These are phyloP conservation scores for Pleurotus platypus DNA, from an alignment of 768 basidiomycete species.

Conservation along the genomic window DNA sequence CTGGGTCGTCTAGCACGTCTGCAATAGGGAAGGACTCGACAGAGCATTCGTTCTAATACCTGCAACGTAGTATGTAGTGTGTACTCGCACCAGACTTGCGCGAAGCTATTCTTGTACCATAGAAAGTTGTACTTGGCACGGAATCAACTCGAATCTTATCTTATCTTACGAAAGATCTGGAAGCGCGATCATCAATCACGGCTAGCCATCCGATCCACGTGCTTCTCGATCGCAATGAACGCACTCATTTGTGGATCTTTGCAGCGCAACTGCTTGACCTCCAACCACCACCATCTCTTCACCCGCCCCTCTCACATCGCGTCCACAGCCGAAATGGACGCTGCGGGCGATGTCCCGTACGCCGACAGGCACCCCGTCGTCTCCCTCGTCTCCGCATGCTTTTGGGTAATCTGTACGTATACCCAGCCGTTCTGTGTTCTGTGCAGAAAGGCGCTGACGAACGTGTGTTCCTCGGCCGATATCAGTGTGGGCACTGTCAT, in stretches of 20 bases:
- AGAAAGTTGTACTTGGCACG: not conserved
- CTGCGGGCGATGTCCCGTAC: conserved; percentile 28
- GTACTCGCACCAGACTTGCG: not conserved
- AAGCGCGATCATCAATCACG: not conserved
- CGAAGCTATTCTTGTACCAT: not conserved
- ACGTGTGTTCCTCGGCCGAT: conserved; percentile 2
- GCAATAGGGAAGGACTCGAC: conserved; percentile 85
- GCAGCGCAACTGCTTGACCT: not conserved
- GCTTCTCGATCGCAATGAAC: not conserved
- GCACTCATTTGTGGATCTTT: not conserved
- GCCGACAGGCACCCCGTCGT: conserved; percentile 65
- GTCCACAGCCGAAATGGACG: conserved; percentile 27
- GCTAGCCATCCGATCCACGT: conserved; percentile 4
- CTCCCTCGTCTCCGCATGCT: conserved; percentile 74
- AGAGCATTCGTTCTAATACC: conserved; percentile 69
- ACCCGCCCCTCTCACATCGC: not conserved
- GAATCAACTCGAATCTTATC: not conserved
- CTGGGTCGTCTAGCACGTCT: conserved; percentile 86
- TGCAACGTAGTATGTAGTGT: not conserved
- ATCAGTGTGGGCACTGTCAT: conserved; percentile 79
- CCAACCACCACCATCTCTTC: not conserved
- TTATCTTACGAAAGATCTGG: not conserved
- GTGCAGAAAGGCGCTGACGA: not conserved
- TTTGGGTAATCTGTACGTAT: conserved; percentile 78
- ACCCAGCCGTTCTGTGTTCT: not conserved